Evolutionary conservation across 78 protist genomes (phyloP).

Genomic region (Polysphondylium violaceum): DNA sequence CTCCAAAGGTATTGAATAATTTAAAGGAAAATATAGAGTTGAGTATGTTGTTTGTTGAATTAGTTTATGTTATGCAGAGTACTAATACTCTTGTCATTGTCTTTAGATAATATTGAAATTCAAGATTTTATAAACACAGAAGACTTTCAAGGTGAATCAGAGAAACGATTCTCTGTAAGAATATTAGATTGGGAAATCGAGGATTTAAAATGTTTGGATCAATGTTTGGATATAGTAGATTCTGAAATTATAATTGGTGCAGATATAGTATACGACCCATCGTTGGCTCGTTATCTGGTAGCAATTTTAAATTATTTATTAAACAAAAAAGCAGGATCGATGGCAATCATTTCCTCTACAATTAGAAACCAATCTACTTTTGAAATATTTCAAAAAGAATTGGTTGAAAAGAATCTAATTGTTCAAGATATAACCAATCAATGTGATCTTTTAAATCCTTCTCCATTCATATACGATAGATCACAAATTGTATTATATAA

Average conservation of each 20-base stretch:
- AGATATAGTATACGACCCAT: conserved; percentile 74
- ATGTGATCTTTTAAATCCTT: not conserved
- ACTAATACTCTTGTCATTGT: not conserved
- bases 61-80: not conserved
- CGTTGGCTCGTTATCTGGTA: conserved; percentile 35
- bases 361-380: conserved; percentile 50
- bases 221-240: not conserved
- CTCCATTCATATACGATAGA: conserved; percentile 61
- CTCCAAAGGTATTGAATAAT: conserved; percentile 61
- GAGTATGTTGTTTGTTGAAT: conserved; percentile 12
- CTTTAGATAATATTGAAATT: conserved; percentile 13
- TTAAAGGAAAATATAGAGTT: conserved; percentile 44
- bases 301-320: conserved; percentile 10
- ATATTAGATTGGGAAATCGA: conserved; percentile 63
- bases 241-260: conserved; percentile 62
- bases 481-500: conserved; percentile 61
- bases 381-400: conserved; percentile 35
- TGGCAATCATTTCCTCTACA: conserved; percentile 68
- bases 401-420: not conserved
- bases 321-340: not conserved
- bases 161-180: not conserved
- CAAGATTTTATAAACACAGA: conserved; percentile 12
- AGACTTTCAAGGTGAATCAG: not conserved
- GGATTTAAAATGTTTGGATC: not conserved
- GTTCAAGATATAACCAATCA: conserved; percentile 17